phyloP scores from a whole-genome alignment of 2,329 filamentous ascomycete genomes.

The Stachybotrys chartarum region DNA sequence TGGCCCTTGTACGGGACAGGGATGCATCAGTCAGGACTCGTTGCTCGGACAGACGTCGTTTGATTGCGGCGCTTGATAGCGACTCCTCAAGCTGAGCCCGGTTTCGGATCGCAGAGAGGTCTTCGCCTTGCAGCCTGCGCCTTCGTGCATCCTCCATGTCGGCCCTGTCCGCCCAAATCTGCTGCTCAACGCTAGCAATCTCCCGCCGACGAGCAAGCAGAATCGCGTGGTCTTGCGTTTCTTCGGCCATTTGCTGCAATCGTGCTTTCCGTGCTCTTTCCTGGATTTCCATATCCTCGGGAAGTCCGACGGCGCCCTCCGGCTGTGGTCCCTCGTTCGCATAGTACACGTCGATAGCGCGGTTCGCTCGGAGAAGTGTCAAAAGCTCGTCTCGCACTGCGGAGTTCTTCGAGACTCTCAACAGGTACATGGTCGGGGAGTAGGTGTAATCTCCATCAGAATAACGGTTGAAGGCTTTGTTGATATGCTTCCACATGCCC shows the following conservation, averaged over 20 bases:
- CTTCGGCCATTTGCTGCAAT: conserved; percentile 34
- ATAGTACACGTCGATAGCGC: conserved; percentile 47
- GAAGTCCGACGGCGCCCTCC: conserved; percentile 43
- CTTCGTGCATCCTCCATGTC: conserved; percentile 46
- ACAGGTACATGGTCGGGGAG: conserved; percentile 58
- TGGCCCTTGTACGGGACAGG: conserved; percentile 32
- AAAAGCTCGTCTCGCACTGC: conserved; percentile 35
- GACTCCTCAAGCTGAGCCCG: conserved; percentile 40
- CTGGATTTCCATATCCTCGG: conserved; percentile 38
- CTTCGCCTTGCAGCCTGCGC: conserved; percentile 36
- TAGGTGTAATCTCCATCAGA: conserved; percentile 47
- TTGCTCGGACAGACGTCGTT: conserved; percentile 36
- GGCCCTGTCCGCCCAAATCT: conserved; percentile 40
- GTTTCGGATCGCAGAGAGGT: conserved; percentile 34
- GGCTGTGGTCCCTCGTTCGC: conserved; percentile 47
- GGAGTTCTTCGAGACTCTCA: conserved; percentile 33
- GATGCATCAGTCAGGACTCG: conserved; percentile 37
- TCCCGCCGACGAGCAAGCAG: conserved; percentile 42
- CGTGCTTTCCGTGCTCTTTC: conserved; percentile 44
- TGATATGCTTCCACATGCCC: conserved; percentile 58
- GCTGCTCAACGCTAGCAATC: conserved; percentile 42
- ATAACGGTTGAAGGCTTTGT: conserved; percentile 51
- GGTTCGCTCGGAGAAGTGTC: conserved; percentile 41
- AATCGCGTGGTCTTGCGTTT: conserved; percentile 41
- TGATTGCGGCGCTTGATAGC: conserved; percentile 21